Conservation (phyloP, 352 stramenopile species). For the Globisporangium orthogonon region DNA sequence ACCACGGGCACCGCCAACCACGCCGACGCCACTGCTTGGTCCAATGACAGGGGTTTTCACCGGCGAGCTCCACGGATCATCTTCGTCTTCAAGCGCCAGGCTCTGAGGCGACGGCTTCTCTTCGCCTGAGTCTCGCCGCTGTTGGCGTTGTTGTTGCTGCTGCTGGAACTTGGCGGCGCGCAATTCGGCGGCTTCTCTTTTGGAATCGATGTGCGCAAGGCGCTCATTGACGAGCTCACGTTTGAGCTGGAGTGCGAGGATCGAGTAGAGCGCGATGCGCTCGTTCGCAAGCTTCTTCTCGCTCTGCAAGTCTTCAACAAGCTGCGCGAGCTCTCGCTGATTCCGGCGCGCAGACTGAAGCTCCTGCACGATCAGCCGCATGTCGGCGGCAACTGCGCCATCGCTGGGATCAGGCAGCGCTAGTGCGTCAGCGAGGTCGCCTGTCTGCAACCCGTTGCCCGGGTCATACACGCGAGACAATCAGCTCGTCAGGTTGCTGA, state of each 20-base stretch:
- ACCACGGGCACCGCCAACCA: background rate
- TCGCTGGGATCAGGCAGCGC: background rate
- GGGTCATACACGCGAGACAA: slow-evolving; percentile 1
- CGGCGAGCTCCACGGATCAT: slow-evolving; percentile 45
- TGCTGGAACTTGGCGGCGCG: slow-evolving; percentile 7
- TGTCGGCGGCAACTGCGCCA: slow-evolving; percentile 4
- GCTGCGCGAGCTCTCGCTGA: slow-evolving; percentile 23
- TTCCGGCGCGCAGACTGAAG: slow-evolving; percentile 20
- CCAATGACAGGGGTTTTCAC: slow-evolving; percentile 20
- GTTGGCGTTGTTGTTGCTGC: background rate
- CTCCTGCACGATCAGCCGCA: slow-evolving; percentile 18
- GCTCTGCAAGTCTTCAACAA: slow-evolving; percentile 44
- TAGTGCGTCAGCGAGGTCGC: background rate
- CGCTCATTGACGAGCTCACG: slow-evolving; percentile 73
- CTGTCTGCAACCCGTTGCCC: slow-evolving; percentile 8
- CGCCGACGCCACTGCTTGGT: slow-evolving; percentile 1
- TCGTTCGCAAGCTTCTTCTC: slow-evolving; percentile 51
- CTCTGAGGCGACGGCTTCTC: slow-evolving; percentile 17
- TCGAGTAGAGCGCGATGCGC: slow-evolving; percentile 45
- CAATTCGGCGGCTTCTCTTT: slow-evolving; percentile 57
- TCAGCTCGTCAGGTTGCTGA: background rate
- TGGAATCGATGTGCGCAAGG: slow-evolving; percentile 63
- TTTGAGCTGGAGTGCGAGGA: slow-evolving; percentile 56
- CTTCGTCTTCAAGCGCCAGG: slow-evolving; percentile 16
- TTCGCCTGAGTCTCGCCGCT: slow-evolving; percentile 16